A percentile compares a stretch with the other conserved stretches of the same genome.
Conservation (phyloP, 225 moss, liverwort and hornwort genomes). For the Anthoceros angustus region DNA sequence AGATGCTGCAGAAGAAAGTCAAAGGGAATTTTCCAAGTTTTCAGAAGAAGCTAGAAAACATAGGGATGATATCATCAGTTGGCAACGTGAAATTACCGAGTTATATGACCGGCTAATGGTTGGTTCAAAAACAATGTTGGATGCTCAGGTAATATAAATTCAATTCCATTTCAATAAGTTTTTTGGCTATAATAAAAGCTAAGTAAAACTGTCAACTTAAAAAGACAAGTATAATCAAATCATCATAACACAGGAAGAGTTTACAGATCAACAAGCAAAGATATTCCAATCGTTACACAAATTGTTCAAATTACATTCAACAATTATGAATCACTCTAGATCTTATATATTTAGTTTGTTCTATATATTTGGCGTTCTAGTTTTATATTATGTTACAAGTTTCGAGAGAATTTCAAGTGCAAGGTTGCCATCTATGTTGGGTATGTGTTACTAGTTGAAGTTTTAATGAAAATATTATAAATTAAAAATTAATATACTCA, state of each 20-base stretch:
- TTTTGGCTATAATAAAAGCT: background rate
- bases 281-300: background rate
- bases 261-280: background rate
- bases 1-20: background rate
- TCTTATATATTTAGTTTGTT: background rate
- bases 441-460: background rate
- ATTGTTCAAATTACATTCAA: background rate
- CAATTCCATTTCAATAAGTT: background rate
- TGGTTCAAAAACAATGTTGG: background rate
- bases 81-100: background rate
- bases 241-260: background rate
- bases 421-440: background rate
- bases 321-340: background rate
- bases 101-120: background rate
- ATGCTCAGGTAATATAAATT: background rate
- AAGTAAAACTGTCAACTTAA: background rate
- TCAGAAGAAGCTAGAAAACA: background rate
- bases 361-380: background rate
- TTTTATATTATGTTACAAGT: background rate
- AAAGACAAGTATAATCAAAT: too few species aligned
- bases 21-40: background rate
- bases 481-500: too few species aligned
- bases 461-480: too few species aligned
- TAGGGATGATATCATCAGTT: background rate
- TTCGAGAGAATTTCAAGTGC: background rate